Evolutionary conservation across 2,329 filamentous ascomycete genomes (phyloP).

Genomic region (Penicillium sp.): DNA sequence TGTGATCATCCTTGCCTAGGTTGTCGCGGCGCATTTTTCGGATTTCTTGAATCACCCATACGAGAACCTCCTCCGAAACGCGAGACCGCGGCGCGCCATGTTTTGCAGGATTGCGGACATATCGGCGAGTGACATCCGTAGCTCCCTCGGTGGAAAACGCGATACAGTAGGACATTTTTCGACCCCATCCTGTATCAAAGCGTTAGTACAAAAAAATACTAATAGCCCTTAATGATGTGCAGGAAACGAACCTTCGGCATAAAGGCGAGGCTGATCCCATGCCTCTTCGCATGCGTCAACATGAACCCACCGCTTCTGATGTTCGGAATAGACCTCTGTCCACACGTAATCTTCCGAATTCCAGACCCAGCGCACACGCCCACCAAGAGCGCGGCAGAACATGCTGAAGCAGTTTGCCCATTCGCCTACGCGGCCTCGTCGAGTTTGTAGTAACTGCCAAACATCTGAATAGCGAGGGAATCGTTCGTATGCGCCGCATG

Average conservation of each 20-base stretch:
- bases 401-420: slow-evolving; percentile 99
- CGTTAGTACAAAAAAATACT: slow-evolving; percentile 20
- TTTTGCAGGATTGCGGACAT: slow-evolving; percentile 58
- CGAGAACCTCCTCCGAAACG: slow-evolving; percentile 85
- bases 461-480: slow-evolving; percentile 96
- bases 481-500: slow-evolving; percentile 79
- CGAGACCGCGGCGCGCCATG: slow-evolving; percentile 74
- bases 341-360: slow-evolving; percentile 97
- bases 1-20: slow-evolving; percentile 75
- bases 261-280: slow-evolving; percentile 92
- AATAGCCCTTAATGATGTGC: neutral
- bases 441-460: slow-evolving; percentile 86
- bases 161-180: slow-evolving; percentile 96
- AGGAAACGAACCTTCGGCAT: slow-evolving; percentile 72
- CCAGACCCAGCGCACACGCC: slow-evolving; percentile 95
- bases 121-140: slow-evolving; percentile 70
- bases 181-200: slow-evolving; percentile 72
- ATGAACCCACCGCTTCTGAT: slow-evolving; percentile 93
- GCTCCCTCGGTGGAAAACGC: slow-evolving; percentile 91
- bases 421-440: slow-evolving; percentile 85
- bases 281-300: slow-evolving; percentile 93
- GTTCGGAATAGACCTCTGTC: slow-evolving; percentile 96
- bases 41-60: slow-evolving; percentile 92
- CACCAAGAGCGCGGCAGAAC: slow-evolving; percentile 91
- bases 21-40: slow-evolving; percentile 81